Conservation (phyloP, 1,284 basidiomycete species). For the Cutaneotrichosporon mucoides region DNA sequence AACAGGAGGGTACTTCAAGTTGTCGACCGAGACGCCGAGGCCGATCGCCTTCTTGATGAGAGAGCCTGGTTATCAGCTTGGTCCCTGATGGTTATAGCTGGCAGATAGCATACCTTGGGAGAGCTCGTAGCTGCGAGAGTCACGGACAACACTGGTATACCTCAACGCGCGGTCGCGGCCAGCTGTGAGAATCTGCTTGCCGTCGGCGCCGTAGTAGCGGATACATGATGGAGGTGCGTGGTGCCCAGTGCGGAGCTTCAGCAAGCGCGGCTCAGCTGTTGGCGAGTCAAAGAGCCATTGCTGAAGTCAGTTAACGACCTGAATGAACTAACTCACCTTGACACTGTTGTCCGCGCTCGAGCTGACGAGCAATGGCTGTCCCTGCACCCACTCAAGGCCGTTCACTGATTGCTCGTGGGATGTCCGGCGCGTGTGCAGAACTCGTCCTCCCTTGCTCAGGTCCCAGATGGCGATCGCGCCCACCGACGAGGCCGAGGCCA, state of each 20-base stretch:
- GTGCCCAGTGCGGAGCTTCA: constrained; percentile 91
- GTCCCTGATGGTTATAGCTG: background rate
- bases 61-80: constrained; percentile 56
- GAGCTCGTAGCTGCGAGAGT: constrained; percentile 88
- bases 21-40: constrained; percentile 71
- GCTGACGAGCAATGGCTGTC: constrained; percentile 80
- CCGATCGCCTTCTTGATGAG: constrained; percentile 78
- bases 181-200: constrained; percentile 87
- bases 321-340: constrained; percentile 58
- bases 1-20: constrained; percentile 75
- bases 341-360: constrained; percentile 90
- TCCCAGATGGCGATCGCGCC: constrained; percentile 91
- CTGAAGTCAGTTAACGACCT: constrained; percentile 49
- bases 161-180: constrained; percentile 77
- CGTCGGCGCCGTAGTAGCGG: constrained; percentile 92
- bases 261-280: constrained; percentile 72
- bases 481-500: constrained; percentile 78
- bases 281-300: constrained; percentile 98
- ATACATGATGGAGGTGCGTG: constrained; percentile 86
- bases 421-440: constrained; percentile 76
- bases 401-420: constrained; percentile 81
- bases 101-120: constrained; percentile 67
- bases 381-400: constrained; percentile 80
- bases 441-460: constrained; percentile 69
- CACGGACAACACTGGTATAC: constrained; percentile 86